phyloP scores from a whole-genome alignment of 352 stramenopile species.

The Phytophthora cajani region DNA sequence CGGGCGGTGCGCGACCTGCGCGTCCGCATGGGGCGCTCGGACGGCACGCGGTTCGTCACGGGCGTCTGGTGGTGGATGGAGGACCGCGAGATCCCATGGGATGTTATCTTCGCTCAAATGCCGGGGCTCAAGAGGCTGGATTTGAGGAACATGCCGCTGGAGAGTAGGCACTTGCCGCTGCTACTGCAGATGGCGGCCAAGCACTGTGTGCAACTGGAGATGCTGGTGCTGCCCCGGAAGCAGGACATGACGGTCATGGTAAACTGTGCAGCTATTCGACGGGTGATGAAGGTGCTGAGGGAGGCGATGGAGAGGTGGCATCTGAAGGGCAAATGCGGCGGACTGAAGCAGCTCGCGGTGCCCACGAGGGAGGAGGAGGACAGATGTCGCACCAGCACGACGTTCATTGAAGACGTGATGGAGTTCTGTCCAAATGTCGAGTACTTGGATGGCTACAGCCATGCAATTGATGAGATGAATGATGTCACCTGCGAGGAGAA shows the following conservation, averaged over 20 bases:
- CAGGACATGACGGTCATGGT: slow-evolving; percentile 14
- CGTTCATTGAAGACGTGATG: slow-evolving; percentile 45
- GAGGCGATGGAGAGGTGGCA: slow-evolving; percentile 39
- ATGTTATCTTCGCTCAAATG: slow-evolving; percentile 31
- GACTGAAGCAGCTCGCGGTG: slow-evolving; percentile 44
- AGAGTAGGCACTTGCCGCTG: slow-evolving; percentile 32
- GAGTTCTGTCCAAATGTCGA: slow-evolving; percentile 42
- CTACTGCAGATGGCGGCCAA: slow-evolving; percentile 35
- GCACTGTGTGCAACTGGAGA: slow-evolving; percentile 41
- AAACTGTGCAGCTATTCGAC: slow-evolving; percentile 11
- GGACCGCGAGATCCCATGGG: slow-evolving; percentile 38
- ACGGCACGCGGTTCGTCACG: slow-evolving; percentile 38
- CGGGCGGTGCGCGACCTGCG: slow-evolving; percentile 35
- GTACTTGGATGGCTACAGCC: slow-evolving; percentile 43
- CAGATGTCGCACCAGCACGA: slow-evolving; percentile 22
- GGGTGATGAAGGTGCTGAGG: slow-evolving; percentile 38
- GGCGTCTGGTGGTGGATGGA: slow-evolving; percentile 43
- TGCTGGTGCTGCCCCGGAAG: slow-evolving; percentile 40
- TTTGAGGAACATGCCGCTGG: slow-evolving; percentile 35
- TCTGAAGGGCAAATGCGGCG: slow-evolving; percentile 38
- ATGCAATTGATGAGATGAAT: slow-evolving; percentile 41
- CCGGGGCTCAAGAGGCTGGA: slow-evolving; percentile 36
- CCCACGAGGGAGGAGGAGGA: slow-evolving; percentile 35
- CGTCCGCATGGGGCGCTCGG: slow-evolving; percentile 39
- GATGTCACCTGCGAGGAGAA: slow-evolving; percentile 38